Percentiles rank a stretch among this genome's conserved stretches.
phyloP scores from a whole-genome alignment of 1,284 basidiomycete genomes.

The Boletus calvinii region DNA sequence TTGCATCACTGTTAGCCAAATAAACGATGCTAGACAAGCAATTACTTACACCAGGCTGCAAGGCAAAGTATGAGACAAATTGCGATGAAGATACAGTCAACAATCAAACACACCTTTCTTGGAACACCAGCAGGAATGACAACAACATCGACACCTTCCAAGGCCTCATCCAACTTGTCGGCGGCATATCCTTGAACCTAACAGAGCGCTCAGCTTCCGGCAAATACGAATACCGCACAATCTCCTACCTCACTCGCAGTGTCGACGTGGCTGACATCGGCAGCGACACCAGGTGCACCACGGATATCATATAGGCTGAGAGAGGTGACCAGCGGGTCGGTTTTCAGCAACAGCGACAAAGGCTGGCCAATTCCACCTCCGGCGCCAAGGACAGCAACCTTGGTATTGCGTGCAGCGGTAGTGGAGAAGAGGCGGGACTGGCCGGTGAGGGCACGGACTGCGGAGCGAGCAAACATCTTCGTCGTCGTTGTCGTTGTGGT shows the following conservation, averaged over 20 bases:
- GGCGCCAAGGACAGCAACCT: conserved; percentile 90
- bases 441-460: conserved; percentile 44
- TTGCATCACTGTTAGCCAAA: conserved; percentile 37
- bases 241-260: conserved; percentile 74
- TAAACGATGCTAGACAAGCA: conserved; percentile 15
- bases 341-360: conserved; percentile 86
- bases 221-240: neutral
- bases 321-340: conserved; percentile 76
- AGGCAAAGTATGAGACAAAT: conserved; percentile 28
- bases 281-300: conserved; percentile 89
- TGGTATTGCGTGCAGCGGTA: conserved; percentile 68
- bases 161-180: conserved; percentile 83
- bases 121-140: conserved; percentile 98
- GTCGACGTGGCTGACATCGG: conserved; percentile 93
- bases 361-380: conserved; percentile 94
- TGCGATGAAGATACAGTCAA: neutral
- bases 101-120: conserved; percentile 67
- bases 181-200: conserved; percentile 81
- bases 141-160: conserved; percentile 86
- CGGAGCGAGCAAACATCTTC: conserved; percentile 58
- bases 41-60: conserved; percentile 67
- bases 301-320: conserved; percentile 89
- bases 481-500: conserved; percentile 22
- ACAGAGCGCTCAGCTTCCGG: conserved; percentile 9
- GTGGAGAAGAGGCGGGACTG: conserved; percentile 75